These are phyloP conservation scores for Parasitella parasitica DNA, from an alignment of 371 early-diverging fungal genomes.

Conservation along the genomic window DNA sequence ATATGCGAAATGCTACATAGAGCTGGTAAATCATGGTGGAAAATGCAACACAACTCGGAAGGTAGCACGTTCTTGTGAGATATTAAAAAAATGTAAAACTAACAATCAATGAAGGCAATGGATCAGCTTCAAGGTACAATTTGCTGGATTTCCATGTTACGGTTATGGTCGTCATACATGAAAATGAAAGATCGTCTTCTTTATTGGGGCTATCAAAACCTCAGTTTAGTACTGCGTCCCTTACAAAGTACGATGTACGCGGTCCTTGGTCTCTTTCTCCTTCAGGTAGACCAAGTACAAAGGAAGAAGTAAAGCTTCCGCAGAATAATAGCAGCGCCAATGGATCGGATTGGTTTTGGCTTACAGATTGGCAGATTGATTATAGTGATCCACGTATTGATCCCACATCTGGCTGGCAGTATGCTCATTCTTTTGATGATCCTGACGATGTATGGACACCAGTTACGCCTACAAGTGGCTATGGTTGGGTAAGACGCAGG, in stretches of 20 bases:
- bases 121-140: constrained; percentile 29
- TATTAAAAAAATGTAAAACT: too few relatives aligned
- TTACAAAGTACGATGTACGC: constrained; percentile 51
- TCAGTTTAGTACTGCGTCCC: constrained; percentile 47
- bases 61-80: constrained; percentile 9
- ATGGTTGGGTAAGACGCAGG: constrained; percentile 65
- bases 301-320: constrained; percentile 56
- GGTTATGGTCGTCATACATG: constrained; percentile 58
- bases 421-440: constrained; percentile 56
- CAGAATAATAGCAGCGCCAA: not conserved
- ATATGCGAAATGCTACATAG: constrained; percentile 70
- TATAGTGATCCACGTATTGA: constrained; percentile 57
- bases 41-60: constrained; percentile 27
- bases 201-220: constrained; percentile 45
- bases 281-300: constrained; percentile 46
- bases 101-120: not conserved
- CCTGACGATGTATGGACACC: constrained; percentile 54
- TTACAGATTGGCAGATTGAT: constrained; percentile 78
- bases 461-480: constrained; percentile 45
- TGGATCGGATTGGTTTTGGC: constrained; percentile 69
- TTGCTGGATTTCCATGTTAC: constrained; percentile 56
- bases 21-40: constrained; percentile 54
- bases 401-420: constrained; percentile 65
- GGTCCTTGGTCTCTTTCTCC: constrained; percentile 59
- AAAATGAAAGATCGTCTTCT: constrained; percentile 62